These are phyloP conservation scores for Monilinia laxa DNA, from an alignment of 2,329 filamentous ascomycete species.

Conservation along the genomic window DNA sequence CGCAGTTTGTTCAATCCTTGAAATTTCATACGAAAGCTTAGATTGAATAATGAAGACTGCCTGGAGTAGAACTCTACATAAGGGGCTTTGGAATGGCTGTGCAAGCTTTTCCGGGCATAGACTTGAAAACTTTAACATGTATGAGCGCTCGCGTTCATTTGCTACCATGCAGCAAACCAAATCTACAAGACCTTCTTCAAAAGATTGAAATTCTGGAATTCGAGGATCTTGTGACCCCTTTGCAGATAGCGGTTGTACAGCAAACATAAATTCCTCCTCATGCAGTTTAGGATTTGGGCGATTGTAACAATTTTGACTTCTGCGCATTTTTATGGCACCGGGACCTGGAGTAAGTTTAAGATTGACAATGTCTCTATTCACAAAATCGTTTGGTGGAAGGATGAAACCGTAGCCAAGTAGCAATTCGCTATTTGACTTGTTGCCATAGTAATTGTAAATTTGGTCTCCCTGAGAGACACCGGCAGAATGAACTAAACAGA, in stretches of 20 bases:
- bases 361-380: slow-evolving; percentile 42
- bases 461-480: slow-evolving; percentile 52
- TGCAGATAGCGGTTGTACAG: background rate
- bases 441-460: slow-evolving; percentile 70
- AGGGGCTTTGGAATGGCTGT: slow-evolving; percentile 24
- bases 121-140: slow-evolving; percentile 18
- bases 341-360: slow-evolving; percentile 33
- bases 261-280: slow-evolving; percentile 37
- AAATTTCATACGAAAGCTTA: slow-evolving; percentile 31
- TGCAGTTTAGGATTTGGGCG: slow-evolving; percentile 9
- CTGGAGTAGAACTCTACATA: slow-evolving; percentile 29
- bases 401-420: slow-evolving; percentile 64
- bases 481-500: slow-evolving; percentile 47
- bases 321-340: slow-evolving; percentile 29
- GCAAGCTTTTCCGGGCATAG: slow-evolving; percentile 28
- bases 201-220: slow-evolving; percentile 23
- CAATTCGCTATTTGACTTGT: slow-evolving; percentile 73
- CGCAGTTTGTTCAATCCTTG: slow-evolving; percentile 24
- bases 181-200: slow-evolving; percentile 36
- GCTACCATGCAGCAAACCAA: slow-evolving; percentile 35
- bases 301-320: slow-evolving; percentile 31
- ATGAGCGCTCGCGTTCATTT: slow-evolving; percentile 31
- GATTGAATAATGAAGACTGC: slow-evolving; percentile 26
- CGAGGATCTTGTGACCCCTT: slow-evolving; percentile 2
- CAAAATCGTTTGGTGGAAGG: slow-evolving; percentile 45